Percentiles rank a stretch among this genome's conserved stretches.
Conservation (phyloP, 768 basidiomycete genomes). For the Serendipita indica region DNA sequence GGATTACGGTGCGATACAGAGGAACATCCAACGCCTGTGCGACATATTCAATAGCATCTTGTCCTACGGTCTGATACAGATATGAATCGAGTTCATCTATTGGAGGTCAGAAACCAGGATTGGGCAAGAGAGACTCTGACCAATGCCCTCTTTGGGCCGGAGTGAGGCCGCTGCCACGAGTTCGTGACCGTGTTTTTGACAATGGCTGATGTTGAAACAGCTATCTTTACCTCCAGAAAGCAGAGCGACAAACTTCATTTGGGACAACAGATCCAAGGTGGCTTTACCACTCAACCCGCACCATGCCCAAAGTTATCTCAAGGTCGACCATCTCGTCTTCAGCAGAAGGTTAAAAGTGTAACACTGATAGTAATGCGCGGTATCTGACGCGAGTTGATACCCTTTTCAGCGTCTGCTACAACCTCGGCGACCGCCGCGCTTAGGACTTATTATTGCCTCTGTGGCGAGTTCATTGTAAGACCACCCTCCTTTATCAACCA, state of each 20-base stretch:
- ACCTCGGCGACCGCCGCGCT: conserved; percentile 63
- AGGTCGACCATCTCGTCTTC: conserved; percentile 81
- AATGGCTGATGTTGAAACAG: conserved; percentile 89
- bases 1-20: conserved; percentile 66
- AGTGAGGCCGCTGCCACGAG: conserved; percentile 82
- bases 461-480: conserved; percentile 74
- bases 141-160: conserved; percentile 70
- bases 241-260: conserved; percentile 84
- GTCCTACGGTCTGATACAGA: conserved; percentile 97
- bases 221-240: conserved; percentile 98
- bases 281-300: neutral
- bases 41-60: conserved; percentile 78
- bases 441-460: conserved; percentile 77
- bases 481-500: conserved; percentile 2
- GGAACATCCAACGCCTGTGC: conserved; percentile 77
- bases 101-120: conserved; percentile 16
- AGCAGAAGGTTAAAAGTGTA: conserved; percentile 43
- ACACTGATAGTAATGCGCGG: neutral
- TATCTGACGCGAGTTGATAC: neutral
- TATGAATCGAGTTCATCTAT: conserved; percentile 98
- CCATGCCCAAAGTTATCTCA: conserved; percentile 86
- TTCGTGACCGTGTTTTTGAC: conserved; percentile 68
- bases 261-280: neutral
- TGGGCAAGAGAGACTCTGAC: conserved; percentile 30
- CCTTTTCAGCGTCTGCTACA: conserved; percentile 50